These are phyloP conservation scores for Quercus bicolor DNA, from an alignment of 306 rosid genomes.

Conservation along the genomic window DNA sequence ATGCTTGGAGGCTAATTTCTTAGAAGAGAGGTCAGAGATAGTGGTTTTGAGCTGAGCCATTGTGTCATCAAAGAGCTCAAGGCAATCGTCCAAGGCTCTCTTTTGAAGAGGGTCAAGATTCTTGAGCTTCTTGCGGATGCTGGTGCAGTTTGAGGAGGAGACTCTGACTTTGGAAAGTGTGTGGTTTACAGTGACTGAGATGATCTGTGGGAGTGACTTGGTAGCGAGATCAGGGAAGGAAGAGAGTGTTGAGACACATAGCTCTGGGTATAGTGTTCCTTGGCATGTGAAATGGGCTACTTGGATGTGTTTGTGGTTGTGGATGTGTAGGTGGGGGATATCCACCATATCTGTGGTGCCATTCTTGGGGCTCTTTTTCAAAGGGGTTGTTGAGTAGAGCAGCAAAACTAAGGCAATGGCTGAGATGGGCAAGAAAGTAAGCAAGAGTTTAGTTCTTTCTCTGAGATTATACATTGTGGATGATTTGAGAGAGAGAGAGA, in stretches of 20 bases:
- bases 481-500: background rate
- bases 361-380: background rate
- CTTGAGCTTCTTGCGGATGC: conserved; percentile 18
- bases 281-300: conserved; percentile 54
- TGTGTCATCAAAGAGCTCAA: conserved; percentile 53
- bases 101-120: conserved; percentile 21
- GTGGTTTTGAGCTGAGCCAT: conserved; percentile 39
- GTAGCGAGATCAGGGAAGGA: conserved; percentile 54
- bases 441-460: conserved; percentile 21
- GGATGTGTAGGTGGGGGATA: conserved; percentile 13
- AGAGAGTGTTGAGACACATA: conserved; percentile 64
- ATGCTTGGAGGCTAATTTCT: conserved; percentile 7
- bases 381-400: conserved; percentile 16
- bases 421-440: conserved; percentile 10
- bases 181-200: conserved; percentile 39
- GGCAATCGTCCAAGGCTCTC: conserved; percentile 73
- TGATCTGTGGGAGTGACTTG: conserved; percentile 49
- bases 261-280: conserved; percentile 66
- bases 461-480: conserved; percentile 24
- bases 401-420: conserved; percentile 10
- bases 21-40: conserved; percentile 37
- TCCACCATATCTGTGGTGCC: background rate
- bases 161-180: conserved; percentile 41
- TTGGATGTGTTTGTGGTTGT: conserved; percentile 41
- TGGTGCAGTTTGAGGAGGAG: conserved; percentile 50